Percentiles rank a stretch among this genome's conserved stretches.
These are phyloP conservation scores for Amanita inopinata DNA, from an alignment of 768 basidiomycete species.

Conservation along the genomic window DNA sequence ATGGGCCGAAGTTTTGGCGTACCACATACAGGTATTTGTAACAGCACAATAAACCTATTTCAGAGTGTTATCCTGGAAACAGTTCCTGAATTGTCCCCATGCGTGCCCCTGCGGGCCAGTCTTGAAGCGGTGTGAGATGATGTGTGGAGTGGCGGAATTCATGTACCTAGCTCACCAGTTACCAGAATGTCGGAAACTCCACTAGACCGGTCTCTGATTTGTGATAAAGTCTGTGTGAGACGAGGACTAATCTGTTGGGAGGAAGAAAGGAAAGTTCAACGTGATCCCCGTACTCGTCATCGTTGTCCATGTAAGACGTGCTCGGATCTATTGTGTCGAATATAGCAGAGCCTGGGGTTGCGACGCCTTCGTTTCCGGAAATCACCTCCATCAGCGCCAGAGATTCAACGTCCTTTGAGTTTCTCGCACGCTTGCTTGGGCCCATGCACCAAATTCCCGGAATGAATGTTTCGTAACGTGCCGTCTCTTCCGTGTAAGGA, in stretches of 20 bases:
- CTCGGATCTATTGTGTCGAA: not conserved
- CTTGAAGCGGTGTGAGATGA: constrained; percentile 16
- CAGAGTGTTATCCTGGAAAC: constrained; percentile 40
- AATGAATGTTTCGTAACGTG: constrained; percentile 37
- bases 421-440: constrained; percentile 25
- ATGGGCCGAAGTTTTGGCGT: not conserved
- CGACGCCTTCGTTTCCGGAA: constrained; percentile 14
- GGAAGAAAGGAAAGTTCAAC: constrained; percentile 14
- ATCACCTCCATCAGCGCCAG: constrained; percentile 22
- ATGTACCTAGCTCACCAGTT: constrained; percentile 35
- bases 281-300: constrained; percentile 31
- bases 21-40: constrained; percentile 33
- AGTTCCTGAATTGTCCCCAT: constrained; percentile 38
- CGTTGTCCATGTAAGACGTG: constrained; percentile 20
- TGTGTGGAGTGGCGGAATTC: not conserved
- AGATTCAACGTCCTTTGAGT: constrained; percentile 21
- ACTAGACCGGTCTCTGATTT: constrained; percentile 22
- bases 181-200: constrained; percentile 43
- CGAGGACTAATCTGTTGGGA: not conserved
- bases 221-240: not conserved
- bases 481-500: constrained; percentile 25
- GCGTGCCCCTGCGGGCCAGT: constrained; percentile 35
- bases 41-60: constrained; percentile 40
- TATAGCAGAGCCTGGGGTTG: not conserved
- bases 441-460: constrained; percentile 27